Evolutionary conservation across 495 filamentous ascomycete genomes (phyloP).

Genomic region (Beverwykella pulmonaria): DNA sequence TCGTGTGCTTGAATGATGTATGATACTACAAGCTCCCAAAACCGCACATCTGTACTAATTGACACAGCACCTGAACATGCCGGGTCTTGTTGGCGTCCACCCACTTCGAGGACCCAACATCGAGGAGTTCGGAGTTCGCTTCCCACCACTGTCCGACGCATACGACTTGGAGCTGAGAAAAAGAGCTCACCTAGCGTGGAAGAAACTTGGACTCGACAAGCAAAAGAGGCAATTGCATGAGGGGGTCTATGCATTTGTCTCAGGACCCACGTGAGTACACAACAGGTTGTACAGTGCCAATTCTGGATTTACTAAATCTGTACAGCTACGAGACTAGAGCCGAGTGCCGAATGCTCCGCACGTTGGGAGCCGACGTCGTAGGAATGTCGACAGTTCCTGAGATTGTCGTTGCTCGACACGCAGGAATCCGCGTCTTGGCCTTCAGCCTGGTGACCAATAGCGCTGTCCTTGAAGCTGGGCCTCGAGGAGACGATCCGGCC

Average conservation of each 20-base stretch:
- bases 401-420: slow-evolving; percentile 73
- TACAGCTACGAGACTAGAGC: slow-evolving; percentile 73
- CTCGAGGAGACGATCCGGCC: slow-evolving; percentile 59
- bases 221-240: slow-evolving; percentile 63
- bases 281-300: neutral
- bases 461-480: slow-evolving; percentile 64
- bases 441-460: slow-evolving; percentile 79
- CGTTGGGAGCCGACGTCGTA: slow-evolving; percentile 70
- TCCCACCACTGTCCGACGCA: slow-evolving; percentile 73
- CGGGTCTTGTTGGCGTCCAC: slow-evolving; percentile 69
- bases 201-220: slow-evolving; percentile 48
- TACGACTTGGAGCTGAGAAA: slow-evolving; percentile 72
- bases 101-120: slow-evolving; percentile 73
- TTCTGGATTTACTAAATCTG: slow-evolving; percentile 12
- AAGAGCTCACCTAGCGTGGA: slow-evolving; percentile 64
- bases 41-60: neutral
- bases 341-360: slow-evolving; percentile 72
- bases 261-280: slow-evolving; percentile 65
- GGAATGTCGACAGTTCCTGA: slow-evolving; percentile 83
- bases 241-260: slow-evolving; percentile 75
- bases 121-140: slow-evolving; percentile 69
- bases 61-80: slow-evolving; percentile 65
- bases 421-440: slow-evolving; percentile 68
- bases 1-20: slow-evolving; percentile 73
- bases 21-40: slow-evolving; percentile 13